A percentile compares a stretch with the other conserved stretches of the same genome.
phyloP scores from a whole-genome alignment of 768 basidiomycete genomes.

The Dioszegia aurantiaca region DNA sequence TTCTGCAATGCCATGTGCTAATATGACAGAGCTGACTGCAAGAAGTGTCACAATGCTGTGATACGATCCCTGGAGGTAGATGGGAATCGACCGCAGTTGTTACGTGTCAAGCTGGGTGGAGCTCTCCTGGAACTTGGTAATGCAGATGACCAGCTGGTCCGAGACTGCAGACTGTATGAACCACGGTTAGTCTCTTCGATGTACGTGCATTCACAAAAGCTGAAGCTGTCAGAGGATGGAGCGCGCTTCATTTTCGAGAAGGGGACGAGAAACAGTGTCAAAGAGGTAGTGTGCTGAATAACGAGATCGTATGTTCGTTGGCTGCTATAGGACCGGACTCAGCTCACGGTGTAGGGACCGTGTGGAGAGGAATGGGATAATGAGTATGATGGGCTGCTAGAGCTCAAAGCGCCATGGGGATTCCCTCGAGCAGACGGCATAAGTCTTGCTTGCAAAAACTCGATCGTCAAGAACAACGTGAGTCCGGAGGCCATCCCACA shows the following conservation, averaged over 20 bases:
- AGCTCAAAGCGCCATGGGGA: conserved; percentile 40
- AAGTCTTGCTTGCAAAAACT: conserved; percentile 53
- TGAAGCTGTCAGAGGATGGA: conserved; percentile 48
- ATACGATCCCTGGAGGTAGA: conserved; percentile 48
- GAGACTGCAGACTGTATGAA: conserved; percentile 51
- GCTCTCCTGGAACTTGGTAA: conserved; percentile 52
- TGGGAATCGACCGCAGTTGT: conserved; percentile 50
- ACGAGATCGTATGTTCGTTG: conserved; percentile 45
- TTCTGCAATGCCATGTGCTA: not conserved
- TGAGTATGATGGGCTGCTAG: conserved; percentile 48
- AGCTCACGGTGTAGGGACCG: conserved; percentile 41
- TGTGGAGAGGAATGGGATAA: conserved; percentile 54
- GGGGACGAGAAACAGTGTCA: conserved; percentile 51
- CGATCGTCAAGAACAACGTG: conserved; percentile 50
- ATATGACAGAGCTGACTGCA: conserved; percentile 49
- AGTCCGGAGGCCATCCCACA: conserved; percentile 12
- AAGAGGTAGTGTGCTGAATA: conserved; percentile 39
- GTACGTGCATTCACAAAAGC: not conserved
- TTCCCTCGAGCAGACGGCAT: conserved; percentile 52
- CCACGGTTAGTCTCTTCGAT: conserved; percentile 42
- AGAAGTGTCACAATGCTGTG: conserved; percentile 35
- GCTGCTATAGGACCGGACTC: not conserved
- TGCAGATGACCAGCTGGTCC: conserved; percentile 44
- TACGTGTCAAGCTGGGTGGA: conserved; percentile 46
- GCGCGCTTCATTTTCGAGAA: conserved; percentile 52